Conservation (phyloP, 2,329 filamentous ascomycete genomes). For the Akanthomyces uredinophilus region DNA sequence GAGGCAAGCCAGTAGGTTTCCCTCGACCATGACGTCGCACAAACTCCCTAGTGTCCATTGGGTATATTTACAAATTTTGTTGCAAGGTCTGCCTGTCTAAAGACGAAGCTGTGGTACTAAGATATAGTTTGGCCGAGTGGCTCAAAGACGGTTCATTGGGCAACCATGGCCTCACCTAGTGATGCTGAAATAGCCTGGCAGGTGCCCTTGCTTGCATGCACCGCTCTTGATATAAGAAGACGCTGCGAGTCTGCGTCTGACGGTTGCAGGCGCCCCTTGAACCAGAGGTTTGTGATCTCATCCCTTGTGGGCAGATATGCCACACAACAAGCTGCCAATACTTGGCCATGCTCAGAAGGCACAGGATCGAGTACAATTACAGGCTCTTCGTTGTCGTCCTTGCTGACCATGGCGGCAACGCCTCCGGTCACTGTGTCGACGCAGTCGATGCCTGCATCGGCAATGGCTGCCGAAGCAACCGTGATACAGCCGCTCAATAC, state of each 20-base stretch:
- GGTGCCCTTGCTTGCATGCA: constrained; percentile 37
- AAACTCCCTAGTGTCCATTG: neutral
- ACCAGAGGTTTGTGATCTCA: constrained; percentile 91
- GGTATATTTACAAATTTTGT: neutral
- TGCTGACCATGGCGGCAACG: constrained; percentile 70
- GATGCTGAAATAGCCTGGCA: constrained; percentile 28
- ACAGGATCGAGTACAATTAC: constrained; percentile 72
- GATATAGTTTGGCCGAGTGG: too few species aligned
- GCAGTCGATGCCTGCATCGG: constrained; percentile 93
- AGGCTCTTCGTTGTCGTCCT: constrained; percentile 28
- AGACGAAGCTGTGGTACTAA: neutral
- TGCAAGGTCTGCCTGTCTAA: neutral
- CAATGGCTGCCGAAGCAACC: constrained; percentile 85
- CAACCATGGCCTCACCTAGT: constrained; percentile 30
- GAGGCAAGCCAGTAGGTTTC: neutral
- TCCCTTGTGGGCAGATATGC: constrained; percentile 82
- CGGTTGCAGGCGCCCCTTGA: constrained; percentile 63
- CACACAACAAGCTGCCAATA: constrained; percentile 81
- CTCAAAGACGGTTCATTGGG: neutral
- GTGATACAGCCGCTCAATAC: constrained; percentile 89
- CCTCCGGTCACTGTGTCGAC: constrained; percentile 86
- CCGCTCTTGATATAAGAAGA: constrained; percentile 34
- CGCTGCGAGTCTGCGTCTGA: constrained; percentile 30
- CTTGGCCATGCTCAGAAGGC: constrained; percentile 69
- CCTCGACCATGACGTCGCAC: neutral